A percentile compares a stretch with the other conserved stretches of the same genome.
Conservation (phyloP, 176 grass and related monocot genomes). For the Aegilops tauschii region DNA sequence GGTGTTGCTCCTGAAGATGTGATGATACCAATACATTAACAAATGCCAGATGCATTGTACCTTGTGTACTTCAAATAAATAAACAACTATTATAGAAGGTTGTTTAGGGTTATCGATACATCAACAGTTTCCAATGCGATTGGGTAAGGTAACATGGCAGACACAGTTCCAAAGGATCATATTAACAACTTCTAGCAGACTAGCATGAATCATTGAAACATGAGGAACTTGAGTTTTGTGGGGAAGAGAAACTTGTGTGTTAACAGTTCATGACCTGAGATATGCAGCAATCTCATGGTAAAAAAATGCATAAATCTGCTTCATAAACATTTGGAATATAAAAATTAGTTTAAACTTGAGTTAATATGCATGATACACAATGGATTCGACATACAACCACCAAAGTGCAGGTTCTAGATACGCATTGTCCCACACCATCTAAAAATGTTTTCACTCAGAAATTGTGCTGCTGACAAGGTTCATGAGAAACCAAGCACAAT, state of each 20-base stretch:
- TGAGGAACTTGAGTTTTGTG: background rate
- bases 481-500: constrained; percentile 13
- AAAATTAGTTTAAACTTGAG: background rate
- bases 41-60: background rate
- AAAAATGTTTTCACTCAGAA: background rate
- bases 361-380: background rate
- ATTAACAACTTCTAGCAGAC: background rate
- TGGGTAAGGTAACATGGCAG: constrained; percentile 29
- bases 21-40: constrained; percentile 9
- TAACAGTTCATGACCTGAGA: background rate
- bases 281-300: background rate
- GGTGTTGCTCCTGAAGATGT: constrained; percentile 87
- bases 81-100: constrained; percentile 14
- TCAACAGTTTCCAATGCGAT: constrained; percentile 41
- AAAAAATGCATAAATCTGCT: background rate
- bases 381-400: background rate
- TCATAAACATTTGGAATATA: constrained; percentile 12
- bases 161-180: constrained; percentile 15
- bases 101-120: constrained; percentile 15
- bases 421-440: background rate
- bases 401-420: background rate
- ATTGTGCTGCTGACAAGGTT: background rate
- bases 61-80: constrained; percentile 13
- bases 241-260: background rate
- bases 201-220: background rate